Evolutionary conservation across 805 yeast species (phyloP).

Genomic region (Wickerhamomyces bovis): DNA sequence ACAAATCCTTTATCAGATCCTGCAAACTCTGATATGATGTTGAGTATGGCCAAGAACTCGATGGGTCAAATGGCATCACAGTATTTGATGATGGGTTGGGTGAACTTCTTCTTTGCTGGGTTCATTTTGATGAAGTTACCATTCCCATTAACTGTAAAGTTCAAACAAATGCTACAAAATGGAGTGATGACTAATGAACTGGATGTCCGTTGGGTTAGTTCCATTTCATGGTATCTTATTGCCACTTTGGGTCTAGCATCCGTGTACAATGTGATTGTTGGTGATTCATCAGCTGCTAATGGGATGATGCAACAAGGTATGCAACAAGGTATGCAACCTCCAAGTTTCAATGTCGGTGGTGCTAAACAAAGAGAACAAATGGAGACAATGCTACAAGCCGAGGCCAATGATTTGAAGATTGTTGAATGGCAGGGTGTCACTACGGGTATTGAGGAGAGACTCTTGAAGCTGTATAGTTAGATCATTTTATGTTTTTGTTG

Average conservation of each 20-base stretch:
- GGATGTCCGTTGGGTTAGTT: slow-evolving; percentile 87
- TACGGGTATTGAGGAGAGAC: slow-evolving; percentile 5
- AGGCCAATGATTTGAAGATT: slow-evolving; percentile 8
- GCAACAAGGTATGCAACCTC: slow-evolving; percentile 29
- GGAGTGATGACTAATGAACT: slow-evolving; percentile 81
- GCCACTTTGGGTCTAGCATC: slow-evolving; percentile 80
- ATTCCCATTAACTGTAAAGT: slow-evolving; percentile 82
- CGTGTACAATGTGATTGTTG: slow-evolving; percentile 64
- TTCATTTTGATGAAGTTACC: slow-evolving; percentile 85
- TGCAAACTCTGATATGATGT: slow-evolving; percentile 61
- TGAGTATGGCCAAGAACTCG: slow-evolving; percentile 74
- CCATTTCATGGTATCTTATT: slow-evolving; percentile 94
- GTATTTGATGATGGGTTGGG: slow-evolving; percentile 94
- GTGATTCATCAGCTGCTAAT: slow-evolving; percentile 40
- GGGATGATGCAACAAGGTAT: slow-evolving; percentile 39
- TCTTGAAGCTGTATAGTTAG: slow-evolving; percentile 3
- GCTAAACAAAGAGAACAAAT: slow-evolving; percentile 4
- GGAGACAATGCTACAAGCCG: not conserved
- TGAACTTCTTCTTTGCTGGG: slow-evolving; percentile 87
- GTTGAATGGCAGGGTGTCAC: slow-evolving; percentile 3
- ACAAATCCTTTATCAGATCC: slow-evolving; percentile 69
- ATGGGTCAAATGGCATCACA: slow-evolving; percentile 85
- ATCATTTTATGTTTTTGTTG: not conserved
- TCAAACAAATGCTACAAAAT: slow-evolving; percentile 86
- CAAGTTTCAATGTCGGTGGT: slow-evolving; percentile 3